Evolutionary conservation across 2,329 filamentous ascomycete genomes (phyloP).

Genomic region (Grosmannia penicillata): DNA sequence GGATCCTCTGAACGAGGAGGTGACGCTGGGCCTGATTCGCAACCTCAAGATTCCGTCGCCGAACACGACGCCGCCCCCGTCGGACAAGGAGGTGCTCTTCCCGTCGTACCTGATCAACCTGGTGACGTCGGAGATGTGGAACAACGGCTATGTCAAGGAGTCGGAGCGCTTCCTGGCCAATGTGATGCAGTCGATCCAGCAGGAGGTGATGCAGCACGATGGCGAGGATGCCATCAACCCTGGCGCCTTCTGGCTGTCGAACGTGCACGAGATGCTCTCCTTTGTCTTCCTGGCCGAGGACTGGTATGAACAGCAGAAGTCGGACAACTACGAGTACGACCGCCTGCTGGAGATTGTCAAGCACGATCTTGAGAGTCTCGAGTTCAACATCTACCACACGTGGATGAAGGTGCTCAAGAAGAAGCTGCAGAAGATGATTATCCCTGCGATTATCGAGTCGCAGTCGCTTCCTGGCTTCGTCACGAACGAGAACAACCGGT

Average conservation of each 20-base stretch:
- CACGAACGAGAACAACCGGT: constrained; percentile 95
- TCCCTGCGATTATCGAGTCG: constrained; percentile 96
- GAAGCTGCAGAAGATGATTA: constrained; percentile 99
- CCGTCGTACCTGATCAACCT: constrained; percentile 97
- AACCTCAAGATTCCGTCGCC: constrained; percentile 94
- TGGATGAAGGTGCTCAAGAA: constrained; percentile 99
- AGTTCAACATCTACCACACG: constrained; percentile 99
- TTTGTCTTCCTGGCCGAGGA: constrained; percentile 98
- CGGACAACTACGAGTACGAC: constrained; percentile 98
- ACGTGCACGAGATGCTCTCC: constrained; percentile 98
- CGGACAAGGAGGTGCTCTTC: constrained; percentile 97
- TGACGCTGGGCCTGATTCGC: constrained; percentile 87
- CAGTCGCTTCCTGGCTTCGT: constrained; percentile 97
- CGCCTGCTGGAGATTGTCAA: constrained; percentile 96
- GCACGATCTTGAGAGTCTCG: constrained; percentile 92
- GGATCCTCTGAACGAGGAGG: constrained; percentile 90
- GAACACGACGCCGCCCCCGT: constrained; percentile 73
- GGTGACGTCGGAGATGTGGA: constrained; percentile 99
- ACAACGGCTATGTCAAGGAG: constrained; percentile 98
- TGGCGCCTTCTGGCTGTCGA: constrained; percentile 96
- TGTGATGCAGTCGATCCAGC: constrained; percentile 98
- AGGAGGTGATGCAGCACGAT: constrained; percentile 98
- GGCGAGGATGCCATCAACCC: constrained; percentile 95
- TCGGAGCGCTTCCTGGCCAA: constrained; percentile 97
- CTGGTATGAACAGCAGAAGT: constrained; percentile 99